A percentile compares a stretch with the other conserved stretches of the same genome.
These are phyloP conservation scores for Paracorniculantispora psalliotae DNA, from an alignment of 2,329 filamentous ascomycete genomes.

Conservation along the genomic window DNA sequence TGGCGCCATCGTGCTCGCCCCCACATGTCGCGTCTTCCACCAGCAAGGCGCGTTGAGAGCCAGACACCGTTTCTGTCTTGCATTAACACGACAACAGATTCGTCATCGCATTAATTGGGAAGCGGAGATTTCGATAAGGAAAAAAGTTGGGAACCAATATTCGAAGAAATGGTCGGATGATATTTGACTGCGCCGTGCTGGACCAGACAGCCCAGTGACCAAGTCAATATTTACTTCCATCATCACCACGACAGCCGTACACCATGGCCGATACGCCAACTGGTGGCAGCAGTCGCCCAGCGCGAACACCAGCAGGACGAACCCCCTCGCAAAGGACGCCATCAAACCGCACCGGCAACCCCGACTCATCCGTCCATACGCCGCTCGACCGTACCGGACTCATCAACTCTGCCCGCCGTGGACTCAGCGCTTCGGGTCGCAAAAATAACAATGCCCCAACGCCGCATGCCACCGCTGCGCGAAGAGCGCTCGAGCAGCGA, in stretches of 20 bases:
- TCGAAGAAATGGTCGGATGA: not conserved
- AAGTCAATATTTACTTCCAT: not conserved
- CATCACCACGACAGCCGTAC: not conserved
- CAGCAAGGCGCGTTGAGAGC: not conserved
- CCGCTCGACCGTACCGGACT: constrained; percentile 35
- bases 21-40: not conserved
- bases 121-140: not conserved
- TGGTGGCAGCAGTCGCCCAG: not conserved
- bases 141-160: not conserved
- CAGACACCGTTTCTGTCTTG: not conserved
- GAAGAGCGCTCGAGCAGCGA: constrained; percentile 52
- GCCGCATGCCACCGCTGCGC: constrained; percentile 58
- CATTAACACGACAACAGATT: not conserved
- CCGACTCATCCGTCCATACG: constrained; percentile 33
- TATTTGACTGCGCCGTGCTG: not conserved
- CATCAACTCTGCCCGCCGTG: constrained; percentile 35
- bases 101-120: not conserved
- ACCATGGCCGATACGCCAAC: constrained; percentile 14
- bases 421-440: constrained; percentile 41
- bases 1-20: no score
- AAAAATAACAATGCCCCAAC: constrained; percentile 41
- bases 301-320: constrained; percentile 19
- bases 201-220: not conserved
- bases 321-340: constrained; percentile 32
- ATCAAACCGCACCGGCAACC: not conserved